phyloP scores from a whole-genome alignment of 192 early-diverging fungal species.

The Podila epigama region DNA sequence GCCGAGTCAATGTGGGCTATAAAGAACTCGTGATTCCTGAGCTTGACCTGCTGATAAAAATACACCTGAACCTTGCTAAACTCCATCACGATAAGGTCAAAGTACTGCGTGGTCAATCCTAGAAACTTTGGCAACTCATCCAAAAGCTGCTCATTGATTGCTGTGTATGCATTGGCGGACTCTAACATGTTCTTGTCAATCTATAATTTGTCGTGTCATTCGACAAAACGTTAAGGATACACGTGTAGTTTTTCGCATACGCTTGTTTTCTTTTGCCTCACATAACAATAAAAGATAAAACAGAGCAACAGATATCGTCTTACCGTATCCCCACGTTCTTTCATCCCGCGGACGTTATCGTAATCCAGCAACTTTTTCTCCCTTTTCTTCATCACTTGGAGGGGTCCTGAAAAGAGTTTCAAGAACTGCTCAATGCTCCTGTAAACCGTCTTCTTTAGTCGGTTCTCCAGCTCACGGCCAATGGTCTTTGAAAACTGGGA shows the following conservation, averaged over 20 bases:
- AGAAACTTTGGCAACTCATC: constrained; percentile 77
- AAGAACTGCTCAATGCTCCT: constrained; percentile 58
- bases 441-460: constrained; percentile 52
- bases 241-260: no score
- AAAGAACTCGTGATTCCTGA: constrained; percentile 50
- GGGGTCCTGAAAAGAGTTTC: constrained; percentile 65
- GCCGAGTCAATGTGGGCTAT: constrained; percentile 33
- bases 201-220: no score
- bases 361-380: constrained; percentile 76
- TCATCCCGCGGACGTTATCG: constrained; percentile 68
- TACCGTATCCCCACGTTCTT: constrained; percentile 65
- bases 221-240: no score
- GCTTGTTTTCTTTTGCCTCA: no score
- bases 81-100: constrained; percentile 64
- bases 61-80: constrained; percentile 62
- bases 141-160: constrained; percentile 75
- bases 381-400: constrained; percentile 76
- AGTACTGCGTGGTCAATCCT: constrained; percentile 62
- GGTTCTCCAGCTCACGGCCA: constrained; percentile 50
- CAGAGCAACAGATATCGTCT: background rate
- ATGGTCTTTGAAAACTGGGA: constrained; percentile 43
- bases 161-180: constrained; percentile 68
- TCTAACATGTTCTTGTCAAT: constrained; percentile 71
- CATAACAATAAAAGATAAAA: no score
- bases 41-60: constrained; percentile 55